These are phyloP conservation scores for Linum tenue DNA, from an alignment of 345 rosid species.

Conservation along the genomic window DNA sequence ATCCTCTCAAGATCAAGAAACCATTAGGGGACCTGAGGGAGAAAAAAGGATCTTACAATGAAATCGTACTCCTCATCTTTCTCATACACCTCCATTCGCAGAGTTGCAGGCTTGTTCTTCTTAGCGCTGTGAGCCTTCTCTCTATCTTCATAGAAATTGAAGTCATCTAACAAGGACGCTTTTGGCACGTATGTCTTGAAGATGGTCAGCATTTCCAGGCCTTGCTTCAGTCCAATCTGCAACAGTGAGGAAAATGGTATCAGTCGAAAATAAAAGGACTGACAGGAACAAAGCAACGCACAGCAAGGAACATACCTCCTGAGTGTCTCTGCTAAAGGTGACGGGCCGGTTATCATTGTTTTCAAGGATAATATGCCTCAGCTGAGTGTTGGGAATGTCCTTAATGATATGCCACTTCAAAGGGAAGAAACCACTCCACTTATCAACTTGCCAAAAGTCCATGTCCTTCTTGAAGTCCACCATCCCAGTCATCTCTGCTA, in stretches of 20 bases:
- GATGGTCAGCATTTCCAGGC: conserved; percentile 58
- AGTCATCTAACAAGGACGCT: conserved; percentile 56
- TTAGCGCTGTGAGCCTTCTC: conserved; percentile 35
- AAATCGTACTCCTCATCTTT: conserved; percentile 18
- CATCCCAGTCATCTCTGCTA: conserved; percentile 19
- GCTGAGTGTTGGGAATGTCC: conserved; percentile 17
- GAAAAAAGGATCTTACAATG: too few relatives aligned
- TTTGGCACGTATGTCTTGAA: conserved; percentile 40
- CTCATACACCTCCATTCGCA: conserved; percentile 28
- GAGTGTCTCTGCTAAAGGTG: conserved; percentile 20
- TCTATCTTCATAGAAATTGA: conserved; percentile 53
- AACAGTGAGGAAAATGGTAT: not conserved
- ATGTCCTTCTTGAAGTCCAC: conserved; percentile 14
- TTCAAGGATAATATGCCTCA: conserved; percentile 18
- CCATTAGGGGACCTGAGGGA: too few relatives aligned
- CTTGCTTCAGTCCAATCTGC: conserved; percentile 55
- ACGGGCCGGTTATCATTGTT: conserved; percentile 22
- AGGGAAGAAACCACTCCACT: conserved; percentile 22
- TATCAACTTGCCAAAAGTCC: conserved; percentile 22
- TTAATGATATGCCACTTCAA: conserved; percentile 21
- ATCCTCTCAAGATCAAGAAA: too few relatives aligned
- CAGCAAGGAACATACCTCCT: conserved; percentile 9
- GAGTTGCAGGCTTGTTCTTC: conserved; percentile 39
- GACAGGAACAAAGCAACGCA: not conserved
- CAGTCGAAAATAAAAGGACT: not conserved